Evolutionary conservation across 164 flowering plant species (phyloP), one percentile per base, ranked within the genome.

Genomic region (Vitis vinifera): DNA sequence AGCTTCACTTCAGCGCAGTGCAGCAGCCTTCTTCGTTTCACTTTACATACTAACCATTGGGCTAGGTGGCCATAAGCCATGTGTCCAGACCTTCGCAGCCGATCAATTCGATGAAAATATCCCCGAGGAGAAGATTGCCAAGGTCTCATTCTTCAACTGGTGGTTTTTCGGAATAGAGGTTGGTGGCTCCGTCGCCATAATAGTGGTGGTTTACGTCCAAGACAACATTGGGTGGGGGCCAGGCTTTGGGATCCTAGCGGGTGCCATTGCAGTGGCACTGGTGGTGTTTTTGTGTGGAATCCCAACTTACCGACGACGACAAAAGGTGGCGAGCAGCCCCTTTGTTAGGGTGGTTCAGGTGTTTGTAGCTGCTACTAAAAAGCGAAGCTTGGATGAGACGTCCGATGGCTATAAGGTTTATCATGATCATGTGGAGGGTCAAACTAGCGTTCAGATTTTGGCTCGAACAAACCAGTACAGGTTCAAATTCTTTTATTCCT

Each of bases 71-170:
- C 62, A 59, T 31, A 59, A 59, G 62, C 62, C 62, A 23, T 19
- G 31, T 31, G 31, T 59, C 8, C 31, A 59, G 62, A 59, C 31
- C 62, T 59, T 59, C 31, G 62, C 31, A 17, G 62, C 62, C 27
- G 62, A 59, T 31, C 62, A 59, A 17, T 59, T 59, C 31, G 62
- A 59, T 23, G 62, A 59, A 0, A 13, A 59, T 31, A 29, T 17
- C 62, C 19, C 29, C 30, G 62, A 23, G 30, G 62, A 59, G 62
- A 16, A 31, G 62, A 59, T 3, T 29, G 27, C 9, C 12, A 76
- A 76, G 73, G 72, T 76, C 62, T 72, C 76, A 12, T 76, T 59
- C 68, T 76, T 76, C 75, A 76, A 76, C 59, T 76, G 74, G 78
- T 76, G 78, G 79, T 68, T 63, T 65, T 71, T 72, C 52, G 57